Conservation (phyloP, 768 basidiomycete genomes). For the Russula foetens region DNA sequence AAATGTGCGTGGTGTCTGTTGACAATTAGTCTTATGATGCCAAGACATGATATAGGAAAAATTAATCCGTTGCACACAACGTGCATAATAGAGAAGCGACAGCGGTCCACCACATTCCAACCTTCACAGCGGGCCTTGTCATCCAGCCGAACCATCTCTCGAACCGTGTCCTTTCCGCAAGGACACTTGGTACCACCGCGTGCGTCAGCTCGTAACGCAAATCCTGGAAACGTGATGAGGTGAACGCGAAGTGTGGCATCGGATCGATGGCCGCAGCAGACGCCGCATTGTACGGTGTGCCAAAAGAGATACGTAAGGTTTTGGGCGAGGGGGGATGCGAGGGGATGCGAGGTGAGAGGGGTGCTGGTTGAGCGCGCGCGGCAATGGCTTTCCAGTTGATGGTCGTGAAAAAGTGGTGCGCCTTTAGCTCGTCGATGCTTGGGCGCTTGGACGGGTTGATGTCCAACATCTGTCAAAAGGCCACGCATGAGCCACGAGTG, state of each 20-base stretch:
- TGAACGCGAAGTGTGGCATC: conserved; percentile 7
- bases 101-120: not conserved
- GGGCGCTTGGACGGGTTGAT: conserved; percentile 11
- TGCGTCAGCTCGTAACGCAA: not conserved
- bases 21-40: not conserved
- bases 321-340: conserved; percentile 2
- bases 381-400: conserved; percentile 14
- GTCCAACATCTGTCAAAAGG: conserved; percentile 6
- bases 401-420: conserved; percentile 16
- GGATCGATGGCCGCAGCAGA: not conserved
- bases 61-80: not conserved
- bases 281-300: conserved; percentile 11
- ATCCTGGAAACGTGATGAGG: not conserved
- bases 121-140: not conserved
- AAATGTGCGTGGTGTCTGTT: too few relatives aligned
- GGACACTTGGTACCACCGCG: not conserved
- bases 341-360: conserved; percentile 4
- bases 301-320: conserved; percentile 11
- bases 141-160: not conserved
- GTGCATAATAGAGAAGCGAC: not conserved
- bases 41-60: not conserved
- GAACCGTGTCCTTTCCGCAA: not conserved
- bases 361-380: conserved; percentile 5
- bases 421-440: conserved; percentile 12
- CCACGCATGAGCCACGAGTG: not conserved